phyloP scores from a whole-genome alignment of 306 rosid species.

The Citrullus colocynthis region DNA sequence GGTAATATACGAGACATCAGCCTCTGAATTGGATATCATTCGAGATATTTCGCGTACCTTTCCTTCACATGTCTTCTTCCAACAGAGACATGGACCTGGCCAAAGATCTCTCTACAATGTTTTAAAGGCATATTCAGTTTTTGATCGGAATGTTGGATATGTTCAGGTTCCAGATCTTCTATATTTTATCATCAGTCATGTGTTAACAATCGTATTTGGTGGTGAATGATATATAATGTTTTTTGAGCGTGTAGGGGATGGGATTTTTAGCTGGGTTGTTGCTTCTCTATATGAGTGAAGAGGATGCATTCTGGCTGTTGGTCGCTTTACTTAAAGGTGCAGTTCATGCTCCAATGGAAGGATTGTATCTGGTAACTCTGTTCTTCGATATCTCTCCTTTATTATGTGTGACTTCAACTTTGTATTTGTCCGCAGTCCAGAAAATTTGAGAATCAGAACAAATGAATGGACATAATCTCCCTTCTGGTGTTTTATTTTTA shows the following conservation, averaged over 20 bases:
- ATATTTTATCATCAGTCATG: slow-evolving; percentile 6
- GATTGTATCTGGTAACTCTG: slow-evolving; percentile 68
- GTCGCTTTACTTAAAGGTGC: slow-evolving; percentile 98
- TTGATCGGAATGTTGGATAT: slow-evolving; percentile 94
- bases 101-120: slow-evolving; percentile 97
- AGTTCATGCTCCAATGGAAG: slow-evolving; percentile 98
- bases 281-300: slow-evolving; percentile 98
- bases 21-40: slow-evolving; percentile 91
- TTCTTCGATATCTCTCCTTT: background rate
- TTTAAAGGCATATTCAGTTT: slow-evolving; percentile 89
- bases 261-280: slow-evolving; percentile 90
- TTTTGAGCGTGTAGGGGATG: slow-evolving; percentile 74
- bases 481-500: background rate
- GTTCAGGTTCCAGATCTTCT: slow-evolving; percentile 62
- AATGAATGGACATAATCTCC: background rate
- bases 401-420: slow-evolving; percentile 1
- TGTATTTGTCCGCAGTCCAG: background rate
- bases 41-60: slow-evolving; percentile 95
- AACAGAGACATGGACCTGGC: slow-evolving; percentile 97
- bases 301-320: slow-evolving; percentile 94
- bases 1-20: slow-evolving; percentile 91
- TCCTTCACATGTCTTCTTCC: slow-evolving; percentile 97
- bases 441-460: background rate
- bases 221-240: slow-evolving; percentile 15
- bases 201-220: background rate